These are phyloP conservation scores for Kazachstania bromeliacearum DNA, from an alignment of 805 yeast species.

Conservation along the genomic window DNA sequence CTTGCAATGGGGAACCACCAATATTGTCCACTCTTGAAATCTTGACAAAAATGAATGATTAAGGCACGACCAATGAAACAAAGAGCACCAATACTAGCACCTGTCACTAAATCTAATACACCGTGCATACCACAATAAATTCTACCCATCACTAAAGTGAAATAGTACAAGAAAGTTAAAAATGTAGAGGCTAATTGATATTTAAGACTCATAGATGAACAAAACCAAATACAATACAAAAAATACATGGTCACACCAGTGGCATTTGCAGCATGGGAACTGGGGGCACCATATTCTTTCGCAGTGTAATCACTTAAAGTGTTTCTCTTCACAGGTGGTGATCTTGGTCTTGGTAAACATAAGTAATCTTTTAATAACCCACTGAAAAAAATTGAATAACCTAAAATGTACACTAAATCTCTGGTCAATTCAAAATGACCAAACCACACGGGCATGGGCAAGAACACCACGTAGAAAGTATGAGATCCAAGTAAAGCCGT, in stretches of 20 bases:
- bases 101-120: conserved; percentile 60
- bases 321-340: conserved; percentile 86
- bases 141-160: conserved; percentile 68
- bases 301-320: conserved; percentile 85
- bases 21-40: conserved; percentile 18
- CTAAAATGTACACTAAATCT: conserved; percentile 61
- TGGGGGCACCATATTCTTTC: conserved; percentile 91
- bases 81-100: conserved; percentile 51
- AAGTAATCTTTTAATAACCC: conserved; percentile 77
- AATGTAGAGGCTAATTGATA: conserved; percentile 9
- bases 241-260: conserved; percentile 62
- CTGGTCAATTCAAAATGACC: conserved; percentile 52
- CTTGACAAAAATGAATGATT: conserved; percentile 37
- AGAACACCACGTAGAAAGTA: conserved; percentile 81
- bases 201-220: not conserved
- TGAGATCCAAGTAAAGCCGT: conserved; percentile 89
- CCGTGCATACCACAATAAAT: conserved; percentile 98
- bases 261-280: conserved; percentile 90
- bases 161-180: conserved; percentile 39
- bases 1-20: conserved; percentile 31
- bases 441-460: conserved; percentile 82
- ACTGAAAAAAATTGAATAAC: conserved; percentile 48
- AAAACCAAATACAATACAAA: conserved; percentile 17
- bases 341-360: conserved; percentile 85
- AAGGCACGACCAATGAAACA: conserved; percentile 39